Conservation (phyloP, 768 basidiomycete genomes). For the Mycena venus region DNA sequence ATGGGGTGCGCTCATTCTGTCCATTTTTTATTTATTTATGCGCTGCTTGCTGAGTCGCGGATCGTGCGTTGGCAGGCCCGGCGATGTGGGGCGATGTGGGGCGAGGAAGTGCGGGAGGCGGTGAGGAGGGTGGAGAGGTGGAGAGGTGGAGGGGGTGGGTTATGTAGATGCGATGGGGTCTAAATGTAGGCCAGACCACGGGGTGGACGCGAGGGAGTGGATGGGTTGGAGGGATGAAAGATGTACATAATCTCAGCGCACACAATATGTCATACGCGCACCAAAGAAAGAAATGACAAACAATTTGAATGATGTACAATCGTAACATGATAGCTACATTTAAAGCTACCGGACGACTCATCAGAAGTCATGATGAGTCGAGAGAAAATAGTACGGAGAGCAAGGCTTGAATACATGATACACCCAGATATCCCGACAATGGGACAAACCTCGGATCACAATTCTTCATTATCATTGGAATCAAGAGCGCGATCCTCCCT, state of each 20-base stretch:
- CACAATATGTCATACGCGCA: too few species aligned
- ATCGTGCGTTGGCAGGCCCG: too few species aligned
- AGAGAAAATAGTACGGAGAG: not conserved
- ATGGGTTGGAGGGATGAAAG: too few species aligned
- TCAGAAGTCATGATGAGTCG: not conserved
- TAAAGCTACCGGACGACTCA: not conserved
- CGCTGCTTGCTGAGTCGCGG: too few species aligned
- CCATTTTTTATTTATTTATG: too few species aligned
- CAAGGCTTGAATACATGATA: not conserved
- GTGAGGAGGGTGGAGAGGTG: constrained; percentile 76
- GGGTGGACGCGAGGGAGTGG: too few species aligned
- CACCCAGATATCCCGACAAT: not conserved
- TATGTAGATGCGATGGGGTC: too few species aligned
- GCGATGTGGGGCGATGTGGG: constrained; percentile 45
- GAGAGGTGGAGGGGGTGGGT: constrained; percentile 69
- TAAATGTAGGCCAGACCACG: too few species aligned
- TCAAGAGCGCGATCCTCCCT: not conserved
- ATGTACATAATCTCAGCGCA: too few species aligned
- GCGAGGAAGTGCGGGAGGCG: constrained; percentile 66
- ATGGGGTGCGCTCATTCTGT: too few species aligned
- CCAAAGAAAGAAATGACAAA: too few species aligned
- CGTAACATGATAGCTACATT: not conserved
- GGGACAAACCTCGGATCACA: not conserved
- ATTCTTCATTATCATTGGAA: not conserved
- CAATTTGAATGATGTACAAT: too few species aligned